Conservation (phyloP, 768 basidiomycete species). For the Trametes meyenii region DNA sequence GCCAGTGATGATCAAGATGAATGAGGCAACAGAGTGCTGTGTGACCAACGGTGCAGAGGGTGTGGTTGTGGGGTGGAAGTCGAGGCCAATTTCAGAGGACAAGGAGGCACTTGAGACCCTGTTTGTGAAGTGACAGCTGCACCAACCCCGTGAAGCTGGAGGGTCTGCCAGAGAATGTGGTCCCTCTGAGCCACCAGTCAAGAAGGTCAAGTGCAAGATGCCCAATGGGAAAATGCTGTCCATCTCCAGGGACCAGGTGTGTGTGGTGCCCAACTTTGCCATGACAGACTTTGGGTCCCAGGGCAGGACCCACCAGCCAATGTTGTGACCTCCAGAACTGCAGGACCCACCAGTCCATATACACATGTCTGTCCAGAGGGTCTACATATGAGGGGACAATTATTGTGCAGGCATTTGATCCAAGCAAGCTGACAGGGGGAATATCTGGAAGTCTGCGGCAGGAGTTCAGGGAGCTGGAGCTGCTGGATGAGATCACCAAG, state of each 20-base stretch:
- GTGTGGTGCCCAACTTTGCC: constrained; percentile 28
- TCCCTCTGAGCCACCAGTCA: constrained; percentile 21
- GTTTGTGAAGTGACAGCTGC: constrained; percentile 26
- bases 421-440: constrained; percentile 14
- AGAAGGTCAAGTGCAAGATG: constrained; percentile 16
- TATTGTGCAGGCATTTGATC: constrained; percentile 24
- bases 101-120: constrained; percentile 22
- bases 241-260: constrained; percentile 22
- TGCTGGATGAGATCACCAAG: constrained; percentile 39
- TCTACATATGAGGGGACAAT: constrained; percentile 23
- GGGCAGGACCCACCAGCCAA: constrained; percentile 23
- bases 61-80: constrained; percentile 24
- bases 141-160: constrained; percentile 20
- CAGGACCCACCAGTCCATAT: constrained; percentile 23
- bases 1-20: constrained; percentile 3
- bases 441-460: constrained; percentile 17
- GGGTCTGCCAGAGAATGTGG: constrained; percentile 28
- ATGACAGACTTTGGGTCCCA: constrained; percentile 33
- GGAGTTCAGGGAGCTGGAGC: constrained; percentile 36
- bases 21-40: constrained; percentile 5
- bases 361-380: constrained; percentile 28
- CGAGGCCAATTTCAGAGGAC: not conserved
- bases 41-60: constrained; percentile 27
- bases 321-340: constrained; percentile 17
- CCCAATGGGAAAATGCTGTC: constrained; percentile 16